Base-by-base conservation (phyloP, 1,284 basidiomycete genomes). In the Grifola frondosa region DNA sequence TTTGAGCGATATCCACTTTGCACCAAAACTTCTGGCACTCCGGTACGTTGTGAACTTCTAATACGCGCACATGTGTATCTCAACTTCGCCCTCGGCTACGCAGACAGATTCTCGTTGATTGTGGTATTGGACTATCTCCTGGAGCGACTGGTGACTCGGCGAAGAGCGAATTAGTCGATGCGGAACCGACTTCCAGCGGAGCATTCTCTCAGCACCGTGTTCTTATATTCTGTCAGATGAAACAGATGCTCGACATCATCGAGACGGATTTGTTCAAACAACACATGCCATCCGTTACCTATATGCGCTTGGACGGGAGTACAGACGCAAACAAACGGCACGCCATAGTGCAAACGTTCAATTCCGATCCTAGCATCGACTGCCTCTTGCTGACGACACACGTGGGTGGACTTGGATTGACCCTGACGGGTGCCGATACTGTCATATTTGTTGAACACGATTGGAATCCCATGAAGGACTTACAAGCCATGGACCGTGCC, bases 371-470 rank as follows among this genome's bases (percentile, higher is more conserved):
- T 0, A 93, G 91, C 59, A 99, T 99, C 59, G 97, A 99, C 64
- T 96, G 94, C 51, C 73, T 99, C 17, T 75, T 99, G 15, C 75
- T 99, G 46, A 99, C 97, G 0, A 99, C 97, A 0, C 91, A 94
- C 52, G 96, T 99, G 34, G 97, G 97, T 48, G 97, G 97, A 5
- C 73, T 99, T 11, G 97, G 97, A 2, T 69, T 99, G 54, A 99
- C 97, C 16, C 71, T 99, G 53, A 99, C 97, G 0, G 96, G 97
- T 19, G 97, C 97, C 8, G 97, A 99, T 65, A 99, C 97, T 1
- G 97, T 99, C 53, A 97, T 99, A 52, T 99, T 99, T 59, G 93
- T 99, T 36, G 97, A 99, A 65, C 97, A 99, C 64, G 97, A 99
- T 65, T 99, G 97, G 97, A 99, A 99, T 65, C 97, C 97, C 15